Evolutionary conservation across 345 rosid species (phyloP).

Genomic region (Mercurialis annua): DNA sequence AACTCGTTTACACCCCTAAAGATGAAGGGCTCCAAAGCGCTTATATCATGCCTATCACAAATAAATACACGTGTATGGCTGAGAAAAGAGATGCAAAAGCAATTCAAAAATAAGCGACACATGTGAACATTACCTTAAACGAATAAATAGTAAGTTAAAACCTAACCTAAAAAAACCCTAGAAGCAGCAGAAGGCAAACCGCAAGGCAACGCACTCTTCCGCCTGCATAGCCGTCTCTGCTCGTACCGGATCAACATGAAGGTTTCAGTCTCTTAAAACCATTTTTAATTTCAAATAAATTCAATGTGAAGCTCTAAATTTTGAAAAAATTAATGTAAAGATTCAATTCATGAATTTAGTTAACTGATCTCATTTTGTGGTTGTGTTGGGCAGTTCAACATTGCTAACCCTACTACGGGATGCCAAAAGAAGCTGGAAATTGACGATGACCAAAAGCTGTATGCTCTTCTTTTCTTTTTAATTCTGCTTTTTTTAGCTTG

Average conservation of each 20-base stretch:
- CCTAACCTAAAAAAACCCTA: not conserved
- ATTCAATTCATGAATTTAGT: not conserved
- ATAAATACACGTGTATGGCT: not conserved
- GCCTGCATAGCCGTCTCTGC: not conserved
- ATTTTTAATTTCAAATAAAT: not conserved
- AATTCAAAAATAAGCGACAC: not conserved
- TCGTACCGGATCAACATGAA: slow-evolving; percentile 6
- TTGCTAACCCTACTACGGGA: slow-evolving; percentile 25
- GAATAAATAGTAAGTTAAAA: not conserved
- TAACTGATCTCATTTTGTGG: not conserved
- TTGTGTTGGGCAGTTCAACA: slow-evolving; percentile 17
- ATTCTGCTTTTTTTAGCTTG: not conserved
- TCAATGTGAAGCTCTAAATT: not conserved
- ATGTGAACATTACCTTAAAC: not conserved
- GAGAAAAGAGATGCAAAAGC: not conserved
- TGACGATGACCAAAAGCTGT: slow-evolving; percentile 30
- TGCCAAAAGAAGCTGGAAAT: slow-evolving; percentile 32
- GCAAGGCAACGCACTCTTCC: too few relatives aligned
- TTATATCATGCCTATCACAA: too few relatives aligned
- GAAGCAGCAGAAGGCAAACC: slow-evolving; percentile 2
- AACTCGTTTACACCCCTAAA: too few relatives aligned
- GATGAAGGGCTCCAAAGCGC: not conserved
- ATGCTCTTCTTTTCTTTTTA: not conserved
- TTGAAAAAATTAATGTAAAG: not conserved
- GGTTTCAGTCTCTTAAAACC: not conserved